Evolutionary conservation across 2,329 filamentous ascomycete genomes (phyloP).

Genomic region (Neoascochyta sp.): DNA sequence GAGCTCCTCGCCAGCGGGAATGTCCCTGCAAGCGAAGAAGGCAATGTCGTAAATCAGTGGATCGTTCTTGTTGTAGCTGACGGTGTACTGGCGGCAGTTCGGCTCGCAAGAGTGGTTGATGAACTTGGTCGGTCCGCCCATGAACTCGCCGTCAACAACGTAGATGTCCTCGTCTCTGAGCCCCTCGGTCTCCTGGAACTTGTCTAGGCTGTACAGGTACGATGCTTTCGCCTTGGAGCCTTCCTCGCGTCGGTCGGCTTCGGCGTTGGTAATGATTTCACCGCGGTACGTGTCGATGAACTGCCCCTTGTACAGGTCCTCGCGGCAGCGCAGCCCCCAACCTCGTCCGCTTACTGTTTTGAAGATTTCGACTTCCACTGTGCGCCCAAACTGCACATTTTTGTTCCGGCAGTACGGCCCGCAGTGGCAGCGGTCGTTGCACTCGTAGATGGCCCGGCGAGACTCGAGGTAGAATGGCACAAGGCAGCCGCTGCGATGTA

Average conservation of each 20-base stretch:
- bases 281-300: slow-evolving; percentile 80
- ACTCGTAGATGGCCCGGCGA: slow-evolving; percentile 67
- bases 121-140: slow-evolving; percentile 74
- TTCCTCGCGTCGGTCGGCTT: slow-evolving; percentile 63
- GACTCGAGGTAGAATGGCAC: slow-evolving; percentile 44
- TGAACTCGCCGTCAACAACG: slow-evolving; percentile 64
- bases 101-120: slow-evolving; percentile 81
- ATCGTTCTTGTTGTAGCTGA: slow-evolving; percentile 73
- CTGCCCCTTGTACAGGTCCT: slow-evolving; percentile 65
- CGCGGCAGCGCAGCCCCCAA: slow-evolving; percentile 68
- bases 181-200: slow-evolving; percentile 63
- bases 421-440: slow-evolving; percentile 68
- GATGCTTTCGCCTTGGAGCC: slow-evolving; percentile 62
- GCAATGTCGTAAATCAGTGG: slow-evolving; percentile 72
- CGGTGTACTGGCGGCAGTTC: slow-evolving; percentile 74
- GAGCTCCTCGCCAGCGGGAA: slow-evolving; percentile 63
- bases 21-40: slow-evolving; percentile 67
- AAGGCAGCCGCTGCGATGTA: slow-evolving; percentile 26
- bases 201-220: slow-evolving; percentile 79
- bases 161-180: slow-evolving; percentile 44
- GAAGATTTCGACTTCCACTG: slow-evolving; percentile 71
- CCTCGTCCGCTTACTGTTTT: slow-evolving; percentile 64
- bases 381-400: slow-evolving; percentile 70
- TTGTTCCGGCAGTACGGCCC: slow-evolving; percentile 64
- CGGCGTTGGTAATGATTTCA: slow-evolving; percentile 48